These are phyloP conservation scores for Scleroderma citrinum DNA, from an alignment of 768 basidiomycete species.

Conservation along the genomic window DNA sequence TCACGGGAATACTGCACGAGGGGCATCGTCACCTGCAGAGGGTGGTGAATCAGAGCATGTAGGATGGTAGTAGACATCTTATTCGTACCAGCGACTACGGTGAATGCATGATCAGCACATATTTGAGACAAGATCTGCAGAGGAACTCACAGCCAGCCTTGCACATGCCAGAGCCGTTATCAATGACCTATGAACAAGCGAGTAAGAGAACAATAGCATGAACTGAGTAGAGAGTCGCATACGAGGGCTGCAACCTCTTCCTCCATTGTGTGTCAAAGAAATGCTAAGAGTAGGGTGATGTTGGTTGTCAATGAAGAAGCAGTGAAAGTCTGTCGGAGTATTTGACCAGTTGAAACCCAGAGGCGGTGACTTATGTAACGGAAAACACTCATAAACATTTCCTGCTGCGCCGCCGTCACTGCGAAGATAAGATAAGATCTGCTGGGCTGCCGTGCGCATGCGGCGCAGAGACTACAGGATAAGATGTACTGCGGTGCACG, in stretches of 20 bases:
- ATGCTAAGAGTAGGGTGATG: slow-evolving; percentile 9
- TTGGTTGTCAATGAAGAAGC: slow-evolving; percentile 12
- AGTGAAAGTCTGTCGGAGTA: slow-evolving; percentile 21
- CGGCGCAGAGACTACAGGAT: background rate
- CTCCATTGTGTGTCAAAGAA: slow-evolving; percentile 41
- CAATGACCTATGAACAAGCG: slow-evolving; percentile 56
- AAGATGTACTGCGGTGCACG: too few species aligned
- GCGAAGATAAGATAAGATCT: too few species aligned
- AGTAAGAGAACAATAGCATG: slow-evolving; percentile 1
- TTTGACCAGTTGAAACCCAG: slow-evolving; percentile 18
- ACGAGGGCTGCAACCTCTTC: slow-evolving; percentile 60
- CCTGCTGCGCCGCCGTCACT: background rate
- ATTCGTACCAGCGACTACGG: slow-evolving; percentile 56
- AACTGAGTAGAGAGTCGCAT: slow-evolving; percentile 10
- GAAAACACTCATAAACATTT: background rate
- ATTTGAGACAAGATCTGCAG: slow-evolving; percentile 2
- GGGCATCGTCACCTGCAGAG: slow-evolving; percentile 75
- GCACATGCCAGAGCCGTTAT: slow-evolving; percentile 99
- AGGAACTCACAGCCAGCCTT: slow-evolving; percentile 90
- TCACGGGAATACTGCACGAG: slow-evolving; percentile 92
- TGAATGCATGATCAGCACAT: slow-evolving; percentile 15
- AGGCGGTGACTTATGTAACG: slow-evolving; percentile 2
- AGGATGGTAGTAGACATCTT: background rate
- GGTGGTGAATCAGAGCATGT: slow-evolving; percentile 8
- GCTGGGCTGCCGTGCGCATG: too few species aligned